Evolutionary conservation across 345 rosid genomes (phyloP).

Genomic region (Reutealis trisperma): DNA sequence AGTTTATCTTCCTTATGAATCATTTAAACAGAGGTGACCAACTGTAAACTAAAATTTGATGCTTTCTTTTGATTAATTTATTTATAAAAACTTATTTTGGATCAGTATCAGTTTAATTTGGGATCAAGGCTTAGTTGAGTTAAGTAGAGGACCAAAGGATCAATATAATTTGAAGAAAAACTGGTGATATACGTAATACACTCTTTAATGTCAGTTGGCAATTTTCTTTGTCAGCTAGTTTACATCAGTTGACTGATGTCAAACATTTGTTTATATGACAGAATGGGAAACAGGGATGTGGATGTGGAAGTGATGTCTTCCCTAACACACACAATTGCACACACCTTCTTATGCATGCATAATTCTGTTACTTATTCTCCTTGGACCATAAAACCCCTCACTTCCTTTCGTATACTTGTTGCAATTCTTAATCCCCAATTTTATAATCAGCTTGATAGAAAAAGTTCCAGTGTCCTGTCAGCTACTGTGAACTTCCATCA

Average conservation of each 20-base stretch:
- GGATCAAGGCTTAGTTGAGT: too few relatives aligned
- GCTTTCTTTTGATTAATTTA: constrained; percentile 3
- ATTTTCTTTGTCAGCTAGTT: neutral
- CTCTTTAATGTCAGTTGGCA: neutral
- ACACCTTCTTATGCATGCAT: neutral
- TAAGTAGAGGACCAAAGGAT: too few relatives aligned
- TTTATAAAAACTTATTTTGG: neutral
- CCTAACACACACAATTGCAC: neutral
- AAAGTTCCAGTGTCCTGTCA: neutral
- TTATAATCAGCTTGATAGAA: neutral
- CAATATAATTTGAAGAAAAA: neutral
- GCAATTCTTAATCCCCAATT: neutral
- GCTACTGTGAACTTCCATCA: neutral
- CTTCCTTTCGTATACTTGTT: neutral
- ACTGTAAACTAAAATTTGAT: neutral
- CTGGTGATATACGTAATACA: neutral
- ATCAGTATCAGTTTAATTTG: neutral
- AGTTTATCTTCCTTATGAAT: constrained; percentile 80
- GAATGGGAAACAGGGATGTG: neutral
- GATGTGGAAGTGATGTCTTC: neutral
- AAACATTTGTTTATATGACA: neutral
- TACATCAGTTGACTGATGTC: neutral
- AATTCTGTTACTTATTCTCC: neutral
- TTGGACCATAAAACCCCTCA: neutral
- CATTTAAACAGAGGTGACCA: constrained; percentile 84